These are phyloP conservation scores for Veloboletus limbatus DNA, from an alignment of 1,284 basidiomycete species.

Conservation along the genomic window DNA sequence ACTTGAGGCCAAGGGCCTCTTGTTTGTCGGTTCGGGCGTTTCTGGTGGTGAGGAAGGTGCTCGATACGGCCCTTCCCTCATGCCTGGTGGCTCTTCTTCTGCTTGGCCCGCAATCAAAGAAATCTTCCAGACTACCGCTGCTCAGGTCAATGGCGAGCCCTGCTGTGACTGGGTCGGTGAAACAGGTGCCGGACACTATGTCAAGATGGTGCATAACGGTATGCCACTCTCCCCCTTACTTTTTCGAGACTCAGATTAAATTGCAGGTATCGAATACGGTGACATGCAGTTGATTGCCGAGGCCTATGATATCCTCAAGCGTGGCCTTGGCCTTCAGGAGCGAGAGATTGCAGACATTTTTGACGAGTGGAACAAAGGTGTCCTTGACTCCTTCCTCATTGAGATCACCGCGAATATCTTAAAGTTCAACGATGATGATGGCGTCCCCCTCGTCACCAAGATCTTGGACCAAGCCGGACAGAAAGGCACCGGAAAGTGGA, in stretches of 20 bases:
- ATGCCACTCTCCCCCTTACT: constrained; percentile 25
- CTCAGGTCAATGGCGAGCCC: constrained; percentile 93
- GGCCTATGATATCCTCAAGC: constrained; percentile 97
- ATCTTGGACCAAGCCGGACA: constrained; percentile 97
- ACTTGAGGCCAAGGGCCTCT: constrained; percentile 90
- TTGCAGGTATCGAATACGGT: constrained; percentile 93
- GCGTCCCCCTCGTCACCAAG: constrained; percentile 86
- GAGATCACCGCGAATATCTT: constrained; percentile 97
- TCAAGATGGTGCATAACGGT: constrained; percentile 99
- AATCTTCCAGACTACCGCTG: constrained; percentile 98
- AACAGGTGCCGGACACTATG: constrained; percentile 91
- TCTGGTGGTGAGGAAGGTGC: constrained; percentile 99
- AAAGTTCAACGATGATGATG: constrained; percentile 95
- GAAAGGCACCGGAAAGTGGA: constrained; percentile 99
- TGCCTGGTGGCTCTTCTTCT: constrained; percentile 94
- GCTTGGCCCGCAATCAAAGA: constrained; percentile 98
- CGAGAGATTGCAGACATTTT: constrained; percentile 91
- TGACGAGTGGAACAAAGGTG: constrained; percentile 95
- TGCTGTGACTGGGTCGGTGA: constrained; percentile 99
- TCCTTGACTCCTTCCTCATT: constrained; percentile 99
- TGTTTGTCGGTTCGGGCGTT: constrained; percentile 98
- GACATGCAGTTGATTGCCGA: constrained; percentile 99
- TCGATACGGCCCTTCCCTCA: constrained; percentile 95
- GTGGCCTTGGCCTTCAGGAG: constrained; percentile 84
- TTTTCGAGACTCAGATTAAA: constrained; percentile 10